Evolutionary conservation across 2,329 filamentous ascomycete genomes (phyloP), one percentile per base, ranked within the genome.

Genomic region (Knufia petricola): DNA sequence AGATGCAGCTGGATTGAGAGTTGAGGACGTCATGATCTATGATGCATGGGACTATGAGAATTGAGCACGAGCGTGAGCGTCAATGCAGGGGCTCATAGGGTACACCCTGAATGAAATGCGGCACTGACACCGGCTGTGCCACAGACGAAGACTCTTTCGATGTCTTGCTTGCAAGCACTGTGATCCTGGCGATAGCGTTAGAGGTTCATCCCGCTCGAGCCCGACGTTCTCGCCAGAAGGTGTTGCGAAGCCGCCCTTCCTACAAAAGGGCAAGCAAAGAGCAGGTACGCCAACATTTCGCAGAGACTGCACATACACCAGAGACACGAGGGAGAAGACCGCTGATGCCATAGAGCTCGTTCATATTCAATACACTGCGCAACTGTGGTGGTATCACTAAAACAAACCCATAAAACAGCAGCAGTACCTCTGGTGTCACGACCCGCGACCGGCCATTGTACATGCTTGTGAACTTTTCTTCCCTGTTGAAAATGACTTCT

Each of bases 1-100:
- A 76, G 59, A 64, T 94, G 64, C 67, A 69, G 53, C 64, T 79
- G 59, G 73, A 75, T 66, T 79, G 67, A 71, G 26, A 28, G 37
- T 6, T 3, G 8, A n/a, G 37, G 10, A 12, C 19, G 9, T 4
- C 15, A 36, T 36, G 15, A 36, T 6, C 4, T 17, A 36, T 36
- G 37, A 40, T 7, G 21, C n/a, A 20, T 40, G 37, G 17, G 15
- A 40, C 19, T 4, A 40, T 23, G 21, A 40, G 4, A 8, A n/a
- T 8, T 36, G 32, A 36, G 15, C 32, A 36, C 4, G 32, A 13
- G 32, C 12, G 12, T 6, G 13, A 36, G 9, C 32, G 7, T 13
- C 28, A 30, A 30, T 7, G 32, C 10, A 36, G 10, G 15, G 13
- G 13, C 4, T n/a, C n/a, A n/a, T n/a, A n/a, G n/a, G n/a, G n/a